Percentiles rank a stretch among this genome's conserved stretches.
Evolutionary conservation across 345 rosid genomes (phyloP).

Genomic region (Rhodamnia rubescens): DNA sequence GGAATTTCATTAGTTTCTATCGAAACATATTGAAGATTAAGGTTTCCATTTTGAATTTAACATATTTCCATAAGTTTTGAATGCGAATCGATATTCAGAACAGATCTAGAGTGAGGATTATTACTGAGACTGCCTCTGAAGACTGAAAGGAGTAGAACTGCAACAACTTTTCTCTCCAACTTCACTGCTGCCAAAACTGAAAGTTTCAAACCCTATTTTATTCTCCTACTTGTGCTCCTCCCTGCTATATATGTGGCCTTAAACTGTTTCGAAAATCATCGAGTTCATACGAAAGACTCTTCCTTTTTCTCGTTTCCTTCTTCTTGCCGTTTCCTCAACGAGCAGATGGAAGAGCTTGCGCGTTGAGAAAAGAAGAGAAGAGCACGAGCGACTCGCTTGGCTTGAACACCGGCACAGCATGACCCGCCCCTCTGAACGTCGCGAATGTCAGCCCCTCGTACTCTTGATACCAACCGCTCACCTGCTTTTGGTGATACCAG

Average conservation of each 20-base stretch:
- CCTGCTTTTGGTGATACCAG: constrained; percentile 85
- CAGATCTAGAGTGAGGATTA: not conserved
- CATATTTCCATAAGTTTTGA: not conserved
- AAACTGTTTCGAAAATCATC: not conserved
- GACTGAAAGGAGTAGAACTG: not conserved
- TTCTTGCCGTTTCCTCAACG: not conserved
- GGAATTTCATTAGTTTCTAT: not conserved
- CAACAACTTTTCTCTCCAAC: not conserved
- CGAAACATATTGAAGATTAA: not conserved
- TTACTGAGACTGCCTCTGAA: not conserved
- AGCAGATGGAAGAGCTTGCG: constrained; percentile 26
- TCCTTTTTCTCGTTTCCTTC: not conserved
- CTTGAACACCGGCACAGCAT: constrained; percentile 81
- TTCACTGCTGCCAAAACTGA: not conserved
- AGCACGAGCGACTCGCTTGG: constrained; percentile 62
- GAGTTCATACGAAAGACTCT: not conserved
- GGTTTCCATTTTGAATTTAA: not conserved
- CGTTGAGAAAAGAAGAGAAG: constrained; percentile 58
- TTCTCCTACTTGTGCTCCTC: not conserved
- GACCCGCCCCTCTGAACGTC: constrained; percentile 98
- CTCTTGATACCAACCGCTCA: constrained; percentile 90
- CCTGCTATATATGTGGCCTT: not conserved
- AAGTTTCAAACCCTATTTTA: not conserved
- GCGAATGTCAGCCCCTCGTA: constrained; percentile 79
- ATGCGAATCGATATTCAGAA: not conserved